These are phyloP conservation scores for Microsporum audouinii DNA, from an alignment of 2,329 filamentous ascomycete species.

Conservation along the genomic window DNA sequence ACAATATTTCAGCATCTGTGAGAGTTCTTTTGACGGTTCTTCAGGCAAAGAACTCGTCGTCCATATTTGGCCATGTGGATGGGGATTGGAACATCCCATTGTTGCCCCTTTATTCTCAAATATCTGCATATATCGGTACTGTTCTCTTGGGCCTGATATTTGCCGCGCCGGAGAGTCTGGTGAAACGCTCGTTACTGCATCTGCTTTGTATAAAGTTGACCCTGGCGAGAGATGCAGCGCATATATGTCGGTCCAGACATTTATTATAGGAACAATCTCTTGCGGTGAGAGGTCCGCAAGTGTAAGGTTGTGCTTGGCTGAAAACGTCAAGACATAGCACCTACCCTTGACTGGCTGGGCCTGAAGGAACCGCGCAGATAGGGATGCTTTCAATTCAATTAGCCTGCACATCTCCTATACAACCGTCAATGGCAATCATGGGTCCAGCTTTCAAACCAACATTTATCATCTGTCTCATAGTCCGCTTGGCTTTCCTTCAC, in stretches of 20 bases:
- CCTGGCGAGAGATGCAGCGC: constrained; percentile 62
- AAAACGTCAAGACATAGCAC: constrained; percentile 96
- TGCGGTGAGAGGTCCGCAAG: constrained; percentile 72
- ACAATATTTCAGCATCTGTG: constrained; percentile 68
- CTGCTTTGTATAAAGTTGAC: constrained; percentile 46
- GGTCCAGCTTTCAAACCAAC: constrained; percentile 25
- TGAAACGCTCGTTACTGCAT: constrained; percentile 43
- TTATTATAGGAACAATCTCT: constrained; percentile 70
- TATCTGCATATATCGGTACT: constrained; percentile 96
- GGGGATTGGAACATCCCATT: constrained; percentile 98
- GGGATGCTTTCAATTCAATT: constrained; percentile 14
- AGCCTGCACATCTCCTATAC: background rate
- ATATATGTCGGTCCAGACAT: constrained; percentile 89
- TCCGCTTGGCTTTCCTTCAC: constrained; percentile 86
- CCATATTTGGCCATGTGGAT: constrained; percentile 96
- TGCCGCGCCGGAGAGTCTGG: constrained; percentile 36
- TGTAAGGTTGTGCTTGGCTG: constrained; percentile 77
- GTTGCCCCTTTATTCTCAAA: constrained; percentile 97
- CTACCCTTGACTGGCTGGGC: constrained; percentile 83
- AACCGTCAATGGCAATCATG: background rate
- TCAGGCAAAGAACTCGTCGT: constrained; percentile 84
- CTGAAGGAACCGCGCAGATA: constrained; percentile 64
- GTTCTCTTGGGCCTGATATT: constrained; percentile 50
- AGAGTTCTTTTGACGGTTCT: constrained; percentile 70
- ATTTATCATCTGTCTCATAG: constrained; percentile 49